Percentiles rank a stretch among this genome's conserved stretches.
Conservation (phyloP, 345 rosid genomes). For the Clausena lansium region DNA sequence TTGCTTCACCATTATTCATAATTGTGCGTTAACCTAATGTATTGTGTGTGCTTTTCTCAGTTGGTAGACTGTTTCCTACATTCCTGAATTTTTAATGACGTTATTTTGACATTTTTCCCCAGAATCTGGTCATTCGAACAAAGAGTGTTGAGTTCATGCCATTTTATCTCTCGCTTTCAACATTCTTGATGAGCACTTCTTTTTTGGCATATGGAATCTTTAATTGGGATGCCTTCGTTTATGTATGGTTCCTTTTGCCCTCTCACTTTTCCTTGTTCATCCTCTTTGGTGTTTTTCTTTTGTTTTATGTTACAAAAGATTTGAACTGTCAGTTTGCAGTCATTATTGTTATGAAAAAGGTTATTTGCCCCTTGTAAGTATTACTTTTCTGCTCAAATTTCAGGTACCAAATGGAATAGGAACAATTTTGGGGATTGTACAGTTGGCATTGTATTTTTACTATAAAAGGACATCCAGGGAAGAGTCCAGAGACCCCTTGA, state of each 20-base stretch:
- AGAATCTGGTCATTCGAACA: slow-evolving; percentile 80
- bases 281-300: neutral
- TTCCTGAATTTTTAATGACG: neutral
- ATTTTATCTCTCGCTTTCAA: slow-evolving; percentile 77
- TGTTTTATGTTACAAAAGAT: neutral
- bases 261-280: neutral
- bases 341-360: too few species aligned
- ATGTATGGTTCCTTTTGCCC: slow-evolving; percentile 43
- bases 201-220: slow-evolving; percentile 69
- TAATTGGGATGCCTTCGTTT: slow-evolving; percentile 60
- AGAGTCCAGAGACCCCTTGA: slow-evolving; percentile 54
- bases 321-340: neutral
- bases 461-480: slow-evolving; percentile 36
- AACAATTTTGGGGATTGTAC: slow-evolving; percentile 66
- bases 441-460: slow-evolving; percentile 60
- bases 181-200: slow-evolving; percentile 81
- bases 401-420: slow-evolving; percentile 94
- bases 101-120: slow-evolving; percentile 17
- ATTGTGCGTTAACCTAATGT: slow-evolving; percentile 51
- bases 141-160: slow-evolving; percentile 94
- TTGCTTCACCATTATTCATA: slow-evolving; percentile 86
- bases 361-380: neutral
- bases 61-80: neutral
- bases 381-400: slow-evolving; percentile 19
- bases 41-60: neutral